Base-by-base conservation (phyloP, 139 green algal genomes). In the Limnomonas spitsbergensis region DNA sequence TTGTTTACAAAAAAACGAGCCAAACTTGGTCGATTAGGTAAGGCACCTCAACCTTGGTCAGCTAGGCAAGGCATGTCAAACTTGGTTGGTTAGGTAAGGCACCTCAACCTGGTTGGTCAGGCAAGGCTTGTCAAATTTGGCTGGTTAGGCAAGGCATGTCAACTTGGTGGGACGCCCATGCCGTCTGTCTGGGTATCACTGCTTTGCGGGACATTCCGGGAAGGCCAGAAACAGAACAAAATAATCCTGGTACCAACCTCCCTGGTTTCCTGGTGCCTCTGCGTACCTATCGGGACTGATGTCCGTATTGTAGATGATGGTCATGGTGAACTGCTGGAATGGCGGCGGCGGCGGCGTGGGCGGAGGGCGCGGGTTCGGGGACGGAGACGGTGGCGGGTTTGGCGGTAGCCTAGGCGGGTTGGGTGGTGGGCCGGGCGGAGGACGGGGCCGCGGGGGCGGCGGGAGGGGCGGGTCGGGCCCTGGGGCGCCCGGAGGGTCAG, bases 311-410 rank as follows among this genome's bases (percentile, higher is more conserved):
- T 79, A 79, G 35, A 69, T 34, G 53, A 71, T 79, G 53, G 14
- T 29, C 24, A 79, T 47, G 34, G 36, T 37, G 74, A 79, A 79
- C n/a, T 37, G 52, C 37, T 79, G 74, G 35, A 70, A 78, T 6
- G 73, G 73, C 4, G 73, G 73, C 2, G 73, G 73, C 53, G 70
- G 70, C 4, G 70, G 70, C 6, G 37, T 66, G 7, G 70, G 70
- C 6, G 70, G 70, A 4, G 70, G 38, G 3, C 4, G 14, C 37
- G 70, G 70, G 3, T n/a, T 36, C 4, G 7, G 38, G 3, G 70
- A 38, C 35, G 70, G 70, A 39, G 70, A 66, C 39, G 70, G 70
- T 6, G 70, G 70, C n/a, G 70, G 70, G 70, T 9, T 47, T 74
- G 39, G 70, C 4, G 68, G 36, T 42, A 61, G 47, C 20, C 14